Conservation (phyloP, 208 protist species). For the Spongospora subterranea region DNA sequence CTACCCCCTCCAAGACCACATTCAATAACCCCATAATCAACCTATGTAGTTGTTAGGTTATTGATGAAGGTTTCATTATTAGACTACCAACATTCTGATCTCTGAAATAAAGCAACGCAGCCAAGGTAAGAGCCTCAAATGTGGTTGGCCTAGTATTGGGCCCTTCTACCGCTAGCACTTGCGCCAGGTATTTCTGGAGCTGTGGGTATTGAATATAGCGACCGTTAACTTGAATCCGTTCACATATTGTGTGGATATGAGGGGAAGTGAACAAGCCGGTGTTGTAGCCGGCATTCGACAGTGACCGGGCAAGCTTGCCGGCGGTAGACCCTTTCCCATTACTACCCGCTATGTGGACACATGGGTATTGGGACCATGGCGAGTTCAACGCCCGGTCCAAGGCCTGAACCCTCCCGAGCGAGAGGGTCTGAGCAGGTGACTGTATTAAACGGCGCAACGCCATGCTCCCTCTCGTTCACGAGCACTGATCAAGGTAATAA, state of each 20-base stretch:
- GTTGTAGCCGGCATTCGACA: not conserved
- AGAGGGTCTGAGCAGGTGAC: not conserved
- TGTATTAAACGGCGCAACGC: not conserved
- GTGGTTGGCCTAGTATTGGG: not conserved
- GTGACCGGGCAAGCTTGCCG: not conserved
- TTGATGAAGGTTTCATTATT: not conserved
- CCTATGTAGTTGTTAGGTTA: not conserved
- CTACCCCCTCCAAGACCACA: conserved; percentile 35
- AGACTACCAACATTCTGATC: conserved; percentile 33
- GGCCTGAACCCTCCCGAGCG: not conserved
- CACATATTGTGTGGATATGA: conserved; percentile 17
- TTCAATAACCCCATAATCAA: conserved; percentile 57
- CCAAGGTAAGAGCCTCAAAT: not conserved
- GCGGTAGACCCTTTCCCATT: conserved; percentile 48
- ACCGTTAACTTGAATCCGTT: not conserved
- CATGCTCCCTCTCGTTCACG: too few relatives aligned
- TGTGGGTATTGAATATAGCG: not conserved
- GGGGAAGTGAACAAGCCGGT: conserved; percentile 45
- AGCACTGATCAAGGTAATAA: too few relatives aligned
- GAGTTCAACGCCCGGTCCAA: not conserved
- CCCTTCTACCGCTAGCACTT: not conserved
- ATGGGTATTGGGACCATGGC: not conserved
- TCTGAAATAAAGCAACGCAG: not conserved
- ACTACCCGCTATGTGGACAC: conserved; percentile 47
- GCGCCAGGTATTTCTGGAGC: not conserved